Percentiles rank a stretch among this genome's conserved stretches.
Conservation (phyloP, 306 rosid species). For the Prunus padus region DNA sequence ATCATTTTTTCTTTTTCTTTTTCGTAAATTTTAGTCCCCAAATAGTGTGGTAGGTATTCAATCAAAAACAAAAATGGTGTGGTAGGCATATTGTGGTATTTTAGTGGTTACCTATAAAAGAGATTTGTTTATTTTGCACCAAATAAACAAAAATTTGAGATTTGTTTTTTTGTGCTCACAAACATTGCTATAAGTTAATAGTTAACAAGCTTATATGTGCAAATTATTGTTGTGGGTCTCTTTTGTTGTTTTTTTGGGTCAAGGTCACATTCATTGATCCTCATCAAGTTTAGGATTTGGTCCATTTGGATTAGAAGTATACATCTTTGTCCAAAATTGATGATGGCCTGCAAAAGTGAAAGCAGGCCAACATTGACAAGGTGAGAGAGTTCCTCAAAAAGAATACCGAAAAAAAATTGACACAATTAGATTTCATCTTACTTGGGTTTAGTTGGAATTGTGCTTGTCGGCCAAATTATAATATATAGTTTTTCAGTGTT, state of each 20-base stretch:
- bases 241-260: background rate
- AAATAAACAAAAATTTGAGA: too few species aligned
- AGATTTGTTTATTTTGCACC: too few species aligned
- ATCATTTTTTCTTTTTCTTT: too few species aligned
- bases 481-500: background rate
- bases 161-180: too few species aligned
- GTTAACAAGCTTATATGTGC: background rate
- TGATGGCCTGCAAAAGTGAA: background rate
- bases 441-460: background rate
- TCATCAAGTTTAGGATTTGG: background rate
- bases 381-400: background rate
- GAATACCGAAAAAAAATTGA: too few species aligned
- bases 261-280: background rate
- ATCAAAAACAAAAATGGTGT: too few species aligned
- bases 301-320: background rate
- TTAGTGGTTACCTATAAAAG: too few species aligned
- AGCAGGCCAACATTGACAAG: background rate
- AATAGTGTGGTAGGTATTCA: background rate
- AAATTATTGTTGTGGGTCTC: background rate
- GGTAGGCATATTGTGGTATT: too few species aligned
- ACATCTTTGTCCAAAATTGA: background rate
- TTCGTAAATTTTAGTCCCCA: background rate
- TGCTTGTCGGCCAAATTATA: background rate
- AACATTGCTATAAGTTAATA: too few species aligned
- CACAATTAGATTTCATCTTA: background rate